Percentiles rank a stretch among this genome's conserved stretches.
Conservation (phyloP, 331 rosid species). For the Acacia concinna region DNA sequence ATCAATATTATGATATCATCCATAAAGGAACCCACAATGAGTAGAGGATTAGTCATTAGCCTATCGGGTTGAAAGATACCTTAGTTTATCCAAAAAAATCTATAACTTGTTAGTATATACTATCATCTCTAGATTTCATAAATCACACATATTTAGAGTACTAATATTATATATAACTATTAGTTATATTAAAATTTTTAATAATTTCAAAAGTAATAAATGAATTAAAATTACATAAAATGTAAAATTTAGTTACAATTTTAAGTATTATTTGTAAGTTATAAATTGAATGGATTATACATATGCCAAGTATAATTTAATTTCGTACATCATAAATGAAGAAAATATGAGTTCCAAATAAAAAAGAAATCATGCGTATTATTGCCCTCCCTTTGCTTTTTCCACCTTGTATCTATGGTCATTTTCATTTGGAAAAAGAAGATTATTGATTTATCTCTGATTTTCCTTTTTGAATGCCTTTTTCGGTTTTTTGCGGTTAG, state of each 20-base stretch:
- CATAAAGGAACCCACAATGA: too few relatives aligned
- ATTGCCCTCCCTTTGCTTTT: conserved; percentile 1
- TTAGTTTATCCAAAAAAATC: too few relatives aligned
- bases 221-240: background rate
- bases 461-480: background rate
- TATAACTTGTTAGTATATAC: background rate
- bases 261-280: background rate
- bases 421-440: conserved; percentile 35
- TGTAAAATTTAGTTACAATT: background rate
- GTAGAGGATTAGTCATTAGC: too few relatives aligned
- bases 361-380: background rate
- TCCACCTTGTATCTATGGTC: conserved; percentile 27
- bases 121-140: background rate
- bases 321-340: background rate
- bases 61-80: too few relatives aligned
- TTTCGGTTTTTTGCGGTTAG: conserved; percentile 50
- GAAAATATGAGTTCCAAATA: background rate
- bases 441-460: background rate
- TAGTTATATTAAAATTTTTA: background rate
- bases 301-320: background rate
- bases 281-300: background rate
- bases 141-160: background rate
- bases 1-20: background rate
- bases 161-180: background rate
- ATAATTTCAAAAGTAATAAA: background rate